Percentiles rank a stretch among this genome's conserved stretches.
Evolutionary conservation across 371 early-diverging fungal genomes (phyloP).

Genomic region (Mucor lusitanicus): DNA sequence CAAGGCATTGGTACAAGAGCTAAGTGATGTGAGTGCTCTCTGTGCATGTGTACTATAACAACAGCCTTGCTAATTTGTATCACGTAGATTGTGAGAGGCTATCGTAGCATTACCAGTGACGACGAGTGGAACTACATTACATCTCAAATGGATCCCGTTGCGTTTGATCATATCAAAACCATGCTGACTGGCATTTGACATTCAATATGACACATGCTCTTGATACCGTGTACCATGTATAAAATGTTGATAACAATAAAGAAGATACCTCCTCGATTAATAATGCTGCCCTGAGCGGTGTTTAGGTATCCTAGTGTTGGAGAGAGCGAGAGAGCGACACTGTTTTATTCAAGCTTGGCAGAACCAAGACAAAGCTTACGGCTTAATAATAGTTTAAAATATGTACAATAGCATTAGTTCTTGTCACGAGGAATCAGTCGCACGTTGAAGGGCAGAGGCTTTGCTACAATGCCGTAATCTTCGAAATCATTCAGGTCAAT

Average conservation of each 20-base stretch:
- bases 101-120: neutral
- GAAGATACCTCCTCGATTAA: neutral
- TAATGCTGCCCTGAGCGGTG: no score
- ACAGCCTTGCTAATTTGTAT: neutral
- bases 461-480: neutral
- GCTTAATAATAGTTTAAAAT: neutral
- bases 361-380: no score
- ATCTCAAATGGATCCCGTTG: neutral
- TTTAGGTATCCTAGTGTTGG: no score
- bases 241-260: neutral
- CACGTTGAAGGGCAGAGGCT: neutral
- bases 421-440: neutral
- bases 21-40: conserved; percentile 10
- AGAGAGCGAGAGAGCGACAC: no score
- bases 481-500: conserved; percentile 2
- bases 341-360: no score
- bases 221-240: neutral
- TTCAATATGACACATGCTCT: neutral
- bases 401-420: neutral
- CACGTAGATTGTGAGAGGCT: conserved; percentile 7
- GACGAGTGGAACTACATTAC: conserved; percentile 6
- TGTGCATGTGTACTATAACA: neutral
- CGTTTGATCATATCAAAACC: neutral
- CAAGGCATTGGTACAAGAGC: neutral
- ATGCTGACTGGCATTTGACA: neutral